Percentiles rank a stretch among this genome's conserved stretches.
These are phyloP conservation scores for Pinus tabuliformis DNA, from an alignment of 75 land plant species.

Conservation along the genomic window DNA sequence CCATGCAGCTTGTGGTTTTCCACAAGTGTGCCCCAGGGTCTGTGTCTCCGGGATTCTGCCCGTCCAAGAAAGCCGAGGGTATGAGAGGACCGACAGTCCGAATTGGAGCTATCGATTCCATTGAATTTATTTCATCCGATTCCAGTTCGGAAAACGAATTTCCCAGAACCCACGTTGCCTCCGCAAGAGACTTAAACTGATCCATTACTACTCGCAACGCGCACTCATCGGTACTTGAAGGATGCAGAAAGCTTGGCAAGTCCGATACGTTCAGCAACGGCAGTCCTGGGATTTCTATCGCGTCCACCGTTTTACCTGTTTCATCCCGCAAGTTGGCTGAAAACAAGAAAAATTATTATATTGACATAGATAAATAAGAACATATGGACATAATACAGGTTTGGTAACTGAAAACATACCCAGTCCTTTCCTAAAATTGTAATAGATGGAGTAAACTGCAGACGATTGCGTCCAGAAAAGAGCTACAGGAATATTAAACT, in stretches of 20 bases:
- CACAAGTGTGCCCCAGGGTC: conserved; percentile 14
- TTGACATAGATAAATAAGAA: conserved; percentile 24
- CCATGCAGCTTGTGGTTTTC: conserved; percentile 11
- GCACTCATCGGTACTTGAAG: conserved; percentile 16
- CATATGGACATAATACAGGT: too few species aligned
- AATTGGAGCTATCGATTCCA: conserved; percentile 14
- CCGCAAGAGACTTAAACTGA: conserved; percentile 11
- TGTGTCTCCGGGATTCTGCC: too few species aligned
- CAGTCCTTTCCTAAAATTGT: neutral
- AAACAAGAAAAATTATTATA: neutral
- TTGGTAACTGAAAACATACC: too few species aligned
- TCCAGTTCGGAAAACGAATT: conserved; percentile 65
- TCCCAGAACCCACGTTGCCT: conserved; percentile 43
- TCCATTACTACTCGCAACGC: conserved; percentile 18
- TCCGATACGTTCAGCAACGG: conserved; percentile 46
- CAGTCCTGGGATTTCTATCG: conserved; percentile 42
- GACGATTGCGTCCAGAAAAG: conserved; percentile 66
- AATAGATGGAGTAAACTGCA: conserved; percentile 40
- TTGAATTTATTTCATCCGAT: conserved; percentile 23
- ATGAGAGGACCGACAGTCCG: conserved; percentile 60
- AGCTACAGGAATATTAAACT: conserved; percentile 32
- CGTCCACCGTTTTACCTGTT: conserved; percentile 8
- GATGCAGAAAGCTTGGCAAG: conserved; percentile 50
- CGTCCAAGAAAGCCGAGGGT: neutral
- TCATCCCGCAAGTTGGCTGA: conserved; percentile 3